These are phyloP conservation scores for Trichodelitschia bisporula DNA, from an alignment of 495 filamentous ascomycete genomes.

Conservation along the genomic window DNA sequence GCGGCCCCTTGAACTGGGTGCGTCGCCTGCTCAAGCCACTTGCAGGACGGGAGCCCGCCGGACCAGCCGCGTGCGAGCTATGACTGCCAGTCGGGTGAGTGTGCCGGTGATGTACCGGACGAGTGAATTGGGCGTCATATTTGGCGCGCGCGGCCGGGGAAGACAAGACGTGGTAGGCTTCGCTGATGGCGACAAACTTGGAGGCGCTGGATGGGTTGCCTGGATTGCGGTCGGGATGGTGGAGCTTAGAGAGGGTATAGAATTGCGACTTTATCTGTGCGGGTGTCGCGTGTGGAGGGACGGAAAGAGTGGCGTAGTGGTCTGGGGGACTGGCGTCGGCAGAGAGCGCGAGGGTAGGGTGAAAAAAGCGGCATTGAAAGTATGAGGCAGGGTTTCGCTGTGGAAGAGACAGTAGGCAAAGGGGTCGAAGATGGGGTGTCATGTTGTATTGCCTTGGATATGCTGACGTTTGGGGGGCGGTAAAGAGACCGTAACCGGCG, in stretches of 20 bases:
- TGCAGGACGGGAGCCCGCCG: conserved; percentile 13
- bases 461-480: too few relatives aligned
- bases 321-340: not conserved
- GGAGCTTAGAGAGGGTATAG: conserved; percentile 70
- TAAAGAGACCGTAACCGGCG: too few relatives aligned
- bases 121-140: conserved; percentile 47
- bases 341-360: too few relatives aligned
- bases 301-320: not conserved
- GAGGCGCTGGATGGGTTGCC: conserved; percentile 39
- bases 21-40: conserved; percentile 59
- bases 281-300: conserved; percentile 1
- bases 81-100: conserved; percentile 17
- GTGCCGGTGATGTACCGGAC: conserved; percentile 10
- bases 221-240: conserved; percentile 88
- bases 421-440: too few relatives aligned
- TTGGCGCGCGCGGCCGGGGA: conserved; percentile 40
- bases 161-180: conserved; percentile 63
- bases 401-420: too few relatives aligned
- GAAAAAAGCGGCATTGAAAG: too few relatives aligned
- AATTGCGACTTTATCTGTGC: too few relatives aligned
- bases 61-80: conserved; percentile 4
- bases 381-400: too few relatives aligned
- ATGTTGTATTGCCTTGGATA: too few relatives aligned
- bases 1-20: conserved; percentile 54
- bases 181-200: conserved; percentile 65